Conservation (phyloP, 805 yeast species). For the Yamadazyma laniorum region DNA sequence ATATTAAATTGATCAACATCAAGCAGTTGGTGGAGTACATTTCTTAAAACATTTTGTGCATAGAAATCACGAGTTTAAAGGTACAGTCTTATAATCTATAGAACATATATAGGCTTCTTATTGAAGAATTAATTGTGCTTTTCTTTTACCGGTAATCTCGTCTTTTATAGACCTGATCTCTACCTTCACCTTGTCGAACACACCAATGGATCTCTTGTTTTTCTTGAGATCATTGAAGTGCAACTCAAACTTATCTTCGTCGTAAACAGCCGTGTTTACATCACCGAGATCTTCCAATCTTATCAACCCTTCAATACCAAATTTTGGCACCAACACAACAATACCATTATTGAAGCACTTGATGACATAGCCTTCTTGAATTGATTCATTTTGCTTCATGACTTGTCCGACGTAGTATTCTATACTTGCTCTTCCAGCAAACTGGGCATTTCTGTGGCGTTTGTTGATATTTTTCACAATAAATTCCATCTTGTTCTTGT, state of each 20-base stretch:
- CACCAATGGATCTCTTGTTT: constrained; percentile 50
- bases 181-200: constrained; percentile 85
- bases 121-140: constrained; percentile 66
- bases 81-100: constrained; percentile 34
- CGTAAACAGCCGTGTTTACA: constrained; percentile 58
- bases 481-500: constrained; percentile 84
- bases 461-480: constrained; percentile 86
- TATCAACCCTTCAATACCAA: constrained; percentile 93
- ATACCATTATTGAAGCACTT: constrained; percentile 93
- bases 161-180: constrained; percentile 80
- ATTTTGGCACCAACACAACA: constrained; percentile 90
- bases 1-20: constrained; percentile 73
- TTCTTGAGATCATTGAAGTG: constrained; percentile 52
- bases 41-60: constrained; percentile 1
- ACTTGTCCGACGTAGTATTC: constrained; percentile 99
- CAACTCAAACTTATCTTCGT: constrained; percentile 76
- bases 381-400: constrained; percentile 76
- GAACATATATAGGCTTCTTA: constrained; percentile 2
- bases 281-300: constrained; percentile 75
- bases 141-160: constrained; percentile 87
- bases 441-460: constrained; percentile 96
- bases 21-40: constrained; percentile 57
- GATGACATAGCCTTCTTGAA: constrained; percentile 87
- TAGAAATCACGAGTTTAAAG: constrained; percentile 10
- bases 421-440: constrained; percentile 97